These are phyloP conservation scores for Nemania diffusa DNA, from an alignment of 2,329 filamentous ascomycete species.

Conservation along the genomic window DNA sequence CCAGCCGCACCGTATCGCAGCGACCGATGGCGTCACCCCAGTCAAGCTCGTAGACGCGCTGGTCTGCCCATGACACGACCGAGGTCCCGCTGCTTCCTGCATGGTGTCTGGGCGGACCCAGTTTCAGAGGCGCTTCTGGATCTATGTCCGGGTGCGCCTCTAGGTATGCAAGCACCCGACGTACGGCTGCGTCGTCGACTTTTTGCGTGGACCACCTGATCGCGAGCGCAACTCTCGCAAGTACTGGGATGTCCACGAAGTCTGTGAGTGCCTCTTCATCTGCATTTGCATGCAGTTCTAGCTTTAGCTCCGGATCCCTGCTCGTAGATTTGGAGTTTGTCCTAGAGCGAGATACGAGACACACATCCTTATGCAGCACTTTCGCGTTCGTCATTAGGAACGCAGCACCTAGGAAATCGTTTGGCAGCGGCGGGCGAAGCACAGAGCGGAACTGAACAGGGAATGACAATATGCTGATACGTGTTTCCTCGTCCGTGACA, in stretches of 20 bases:
- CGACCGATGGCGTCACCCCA: constrained; percentile 43
- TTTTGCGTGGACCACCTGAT: constrained; percentile 37
- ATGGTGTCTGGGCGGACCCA: constrained; percentile 12
- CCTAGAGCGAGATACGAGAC: constrained; percentile 18
- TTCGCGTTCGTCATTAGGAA: constrained; percentile 44
- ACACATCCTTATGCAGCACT: constrained; percentile 26
- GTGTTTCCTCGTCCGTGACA: not conserved
- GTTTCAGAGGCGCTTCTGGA: constrained; percentile 11
- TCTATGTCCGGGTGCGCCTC: constrained; percentile 21
- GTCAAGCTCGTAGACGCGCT: constrained; percentile 42
- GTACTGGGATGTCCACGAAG: constrained; percentile 3
- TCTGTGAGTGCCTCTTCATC: not conserved
- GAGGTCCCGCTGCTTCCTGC: constrained; percentile 36
- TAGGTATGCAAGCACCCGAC: constrained; percentile 38
- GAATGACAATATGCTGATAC: constrained; percentile 40
- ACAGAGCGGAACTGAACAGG: constrained; percentile 47
- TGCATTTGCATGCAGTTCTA: too few species aligned
- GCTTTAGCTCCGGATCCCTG: not conserved
- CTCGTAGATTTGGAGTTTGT: not conserved
- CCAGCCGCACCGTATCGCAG: constrained; percentile 46
- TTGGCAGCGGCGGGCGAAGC: constrained; percentile 37
- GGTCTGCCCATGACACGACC: constrained; percentile 50
- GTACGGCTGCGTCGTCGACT: constrained; percentile 37
- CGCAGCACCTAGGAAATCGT: constrained; percentile 46
- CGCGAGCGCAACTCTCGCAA: constrained; percentile 39